Evolutionary conservation across 768 basidiomycete species (phyloP).

Genomic region (Podaxis sp.): DNA sequence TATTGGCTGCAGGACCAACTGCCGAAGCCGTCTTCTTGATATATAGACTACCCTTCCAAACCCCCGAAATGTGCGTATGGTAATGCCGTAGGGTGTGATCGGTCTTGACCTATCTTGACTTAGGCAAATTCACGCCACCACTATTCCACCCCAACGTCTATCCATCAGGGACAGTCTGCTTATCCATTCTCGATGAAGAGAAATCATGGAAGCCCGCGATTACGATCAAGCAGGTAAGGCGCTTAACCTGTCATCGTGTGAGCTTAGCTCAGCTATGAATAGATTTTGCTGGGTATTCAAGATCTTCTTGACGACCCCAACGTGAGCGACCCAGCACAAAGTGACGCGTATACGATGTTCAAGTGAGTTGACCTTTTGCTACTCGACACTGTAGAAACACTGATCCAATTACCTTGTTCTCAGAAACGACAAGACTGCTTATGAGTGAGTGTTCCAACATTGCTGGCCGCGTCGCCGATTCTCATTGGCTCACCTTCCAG

Average conservation of each 20-base stretch:
- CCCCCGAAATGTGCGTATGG: constrained; percentile 81
- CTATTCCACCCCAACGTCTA: constrained; percentile 99
- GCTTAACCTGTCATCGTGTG: constrained; percentile 2
- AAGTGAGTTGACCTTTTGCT: constrained; percentile 60
- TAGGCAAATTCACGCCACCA: constrained; percentile 96
- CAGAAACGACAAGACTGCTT: constrained; percentile 92
- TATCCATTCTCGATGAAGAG: constrained; percentile 98
- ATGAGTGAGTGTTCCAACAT: constrained; percentile 65
- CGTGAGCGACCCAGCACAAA: constrained; percentile 96
- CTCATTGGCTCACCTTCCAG: constrained; percentile 36
- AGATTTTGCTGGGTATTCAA: constrained; percentile 97
- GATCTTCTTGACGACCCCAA: constrained; percentile 96
- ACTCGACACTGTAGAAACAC: not conserved
- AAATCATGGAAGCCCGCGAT: constrained; percentile 99
- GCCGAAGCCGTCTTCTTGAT: not conserved
- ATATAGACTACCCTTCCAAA: constrained; percentile 88
- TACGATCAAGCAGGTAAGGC: constrained; percentile 91
- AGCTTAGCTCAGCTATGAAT: constrained; percentile 8
- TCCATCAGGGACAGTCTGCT: constrained; percentile 96
- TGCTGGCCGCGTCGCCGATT: not conserved
- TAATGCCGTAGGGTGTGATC: not conserved
- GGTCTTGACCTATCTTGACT: not conserved
- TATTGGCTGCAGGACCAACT: not conserved
- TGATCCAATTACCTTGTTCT: constrained; percentile 12
- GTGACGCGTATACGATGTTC: constrained; percentile 98